phyloP scores from a whole-genome alignment of 2,329 filamentous ascomycete species.

The Plectosphaerella cucumerina region DNA sequence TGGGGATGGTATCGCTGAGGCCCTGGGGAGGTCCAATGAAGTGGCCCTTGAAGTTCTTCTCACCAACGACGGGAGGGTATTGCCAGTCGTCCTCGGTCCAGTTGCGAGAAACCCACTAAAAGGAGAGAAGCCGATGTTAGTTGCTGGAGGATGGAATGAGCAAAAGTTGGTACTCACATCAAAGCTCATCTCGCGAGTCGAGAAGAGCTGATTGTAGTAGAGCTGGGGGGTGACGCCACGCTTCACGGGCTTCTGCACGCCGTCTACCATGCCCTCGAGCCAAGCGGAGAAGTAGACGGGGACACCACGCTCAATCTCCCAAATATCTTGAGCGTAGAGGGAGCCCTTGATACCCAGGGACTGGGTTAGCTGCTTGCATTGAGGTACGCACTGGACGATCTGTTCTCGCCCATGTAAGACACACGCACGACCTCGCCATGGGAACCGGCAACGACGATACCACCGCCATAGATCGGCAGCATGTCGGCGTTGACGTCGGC shows the following conservation, averaged over 20 bases:
- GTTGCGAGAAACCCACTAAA: constrained; percentile 1
- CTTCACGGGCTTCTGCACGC: constrained; percentile 12
- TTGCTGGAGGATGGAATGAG: neutral
- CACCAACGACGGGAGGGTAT: constrained; percentile 1
- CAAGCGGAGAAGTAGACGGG: constrained; percentile 10
- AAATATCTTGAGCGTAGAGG: constrained; percentile 10
- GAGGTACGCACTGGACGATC: neutral
- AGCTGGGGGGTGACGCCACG: neutral
- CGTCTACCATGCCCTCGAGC: constrained; percentile 8
- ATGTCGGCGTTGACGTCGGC: neutral
- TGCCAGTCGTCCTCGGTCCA: constrained; percentile 8
- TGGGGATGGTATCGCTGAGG: neutral
- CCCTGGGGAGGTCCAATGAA: neutral
- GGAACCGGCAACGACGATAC: constrained; percentile 1
- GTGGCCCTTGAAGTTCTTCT: constrained; percentile 3
- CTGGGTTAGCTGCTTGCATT: no score
- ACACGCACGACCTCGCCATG: constrained; percentile 1
- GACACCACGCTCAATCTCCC: constrained; percentile 12
- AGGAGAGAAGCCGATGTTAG: no score
- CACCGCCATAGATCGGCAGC: constrained; percentile 2
- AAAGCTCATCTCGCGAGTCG: constrained; percentile 17
- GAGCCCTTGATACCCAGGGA: constrained; percentile 13
- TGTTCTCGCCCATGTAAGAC: constrained; percentile 3
- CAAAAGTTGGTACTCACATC: neutral
- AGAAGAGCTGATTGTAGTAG: constrained; percentile 13